Conservation (phyloP, 2,329 filamentous ascomycete species). For the Colletotrichum graminicola region DNA sequence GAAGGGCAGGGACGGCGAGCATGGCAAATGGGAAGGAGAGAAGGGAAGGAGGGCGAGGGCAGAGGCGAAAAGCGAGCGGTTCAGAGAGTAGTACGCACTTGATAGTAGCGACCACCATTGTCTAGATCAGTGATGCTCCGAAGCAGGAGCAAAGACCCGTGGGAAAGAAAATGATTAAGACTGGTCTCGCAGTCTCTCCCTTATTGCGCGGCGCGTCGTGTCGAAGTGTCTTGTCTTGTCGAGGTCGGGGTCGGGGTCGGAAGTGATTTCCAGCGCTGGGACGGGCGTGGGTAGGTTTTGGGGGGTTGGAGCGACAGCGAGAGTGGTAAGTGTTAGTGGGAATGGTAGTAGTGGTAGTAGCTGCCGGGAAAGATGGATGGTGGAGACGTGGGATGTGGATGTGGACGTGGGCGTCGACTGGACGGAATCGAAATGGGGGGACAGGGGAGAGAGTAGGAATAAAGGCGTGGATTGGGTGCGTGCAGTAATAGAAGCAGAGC, state of each 20-base stretch:
- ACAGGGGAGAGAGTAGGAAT: constrained; percentile 9
- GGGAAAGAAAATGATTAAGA: constrained; percentile 37
- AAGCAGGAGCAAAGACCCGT: constrained; percentile 51
- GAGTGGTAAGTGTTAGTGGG: constrained; percentile 36
- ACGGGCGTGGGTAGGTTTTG: constrained; percentile 20
- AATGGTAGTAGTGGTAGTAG: constrained; percentile 32
- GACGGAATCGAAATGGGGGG: constrained; percentile 39
- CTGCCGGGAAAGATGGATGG: constrained; percentile 41
- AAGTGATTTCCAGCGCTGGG: constrained; percentile 35
- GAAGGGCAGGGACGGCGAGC: constrained; percentile 38
- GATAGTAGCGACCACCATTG: constrained; percentile 74
- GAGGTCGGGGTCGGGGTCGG: constrained; percentile 36
- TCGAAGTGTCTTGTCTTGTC: constrained; percentile 43
- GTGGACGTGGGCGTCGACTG: background rate
- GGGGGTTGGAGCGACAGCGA: constrained; percentile 33
- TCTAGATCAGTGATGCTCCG: constrained; percentile 57
- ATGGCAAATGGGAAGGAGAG: constrained; percentile 32
- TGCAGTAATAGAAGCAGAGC: background rate
- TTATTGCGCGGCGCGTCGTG: constrained; percentile 46
- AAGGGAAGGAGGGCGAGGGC: constrained; percentile 36
- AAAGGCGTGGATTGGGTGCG: constrained; percentile 31
- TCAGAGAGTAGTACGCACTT: constrained; percentile 62
- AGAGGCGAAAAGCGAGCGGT: constrained; percentile 43
- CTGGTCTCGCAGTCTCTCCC: constrained; percentile 40
- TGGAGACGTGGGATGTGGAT: constrained; percentile 23